phyloP scores from a whole-genome alignment of 768 basidiomycete genomes.

The Mycena olivaceomarginata region DNA sequence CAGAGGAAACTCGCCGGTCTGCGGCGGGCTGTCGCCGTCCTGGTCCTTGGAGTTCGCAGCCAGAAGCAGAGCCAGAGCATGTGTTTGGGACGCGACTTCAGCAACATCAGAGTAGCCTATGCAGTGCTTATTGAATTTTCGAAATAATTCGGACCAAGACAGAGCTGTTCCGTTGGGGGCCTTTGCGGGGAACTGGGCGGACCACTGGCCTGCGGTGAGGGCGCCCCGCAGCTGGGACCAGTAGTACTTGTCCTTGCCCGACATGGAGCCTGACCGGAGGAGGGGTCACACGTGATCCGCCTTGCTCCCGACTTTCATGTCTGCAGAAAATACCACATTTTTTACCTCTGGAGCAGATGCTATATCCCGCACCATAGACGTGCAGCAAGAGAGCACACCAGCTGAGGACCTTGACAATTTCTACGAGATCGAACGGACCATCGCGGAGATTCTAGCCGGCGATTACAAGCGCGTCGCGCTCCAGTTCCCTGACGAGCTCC shows the following conservation, averaged over 20 bases:
- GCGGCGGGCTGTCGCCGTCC: slow-evolving; percentile 69
- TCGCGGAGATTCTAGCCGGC: slow-evolving; percentile 73
- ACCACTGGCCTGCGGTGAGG: slow-evolving; percentile 87
- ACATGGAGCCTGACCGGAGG: slow-evolving; percentile 27
- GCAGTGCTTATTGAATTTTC: slow-evolving; percentile 93
- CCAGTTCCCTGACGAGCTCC: slow-evolving; percentile 96
- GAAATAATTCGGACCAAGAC: slow-evolving; percentile 86
- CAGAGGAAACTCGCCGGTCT: slow-evolving; percentile 59
- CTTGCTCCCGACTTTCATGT: slow-evolving; percentile 33
- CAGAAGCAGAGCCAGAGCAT: slow-evolving; percentile 76
- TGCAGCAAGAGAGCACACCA: slow-evolving; percentile 62
- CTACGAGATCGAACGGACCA: slow-evolving; percentile 86
- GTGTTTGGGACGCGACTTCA: slow-evolving; percentile 82
- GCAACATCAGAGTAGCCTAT: slow-evolving; percentile 74
- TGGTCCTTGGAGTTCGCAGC: slow-evolving; percentile 69
- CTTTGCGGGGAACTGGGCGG: slow-evolving; percentile 75
- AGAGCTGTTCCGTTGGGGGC: slow-evolving; percentile 70
- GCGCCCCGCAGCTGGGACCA: slow-evolving; percentile 84
- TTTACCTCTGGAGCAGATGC: slow-evolving; percentile 78
- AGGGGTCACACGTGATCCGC: slow-evolving; percentile 28
- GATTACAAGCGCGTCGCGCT: slow-evolving; percentile 90
- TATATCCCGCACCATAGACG: slow-evolving; percentile 73
- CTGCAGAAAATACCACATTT: slow-evolving; percentile 62
- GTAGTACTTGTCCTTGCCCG: slow-evolving; percentile 83
- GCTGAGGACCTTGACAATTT: slow-evolving; percentile 73